These are phyloP conservation scores for Hypocrella siamensis DNA, from an alignment of 2,329 filamentous ascomycete species.

Conservation along the genomic window DNA sequence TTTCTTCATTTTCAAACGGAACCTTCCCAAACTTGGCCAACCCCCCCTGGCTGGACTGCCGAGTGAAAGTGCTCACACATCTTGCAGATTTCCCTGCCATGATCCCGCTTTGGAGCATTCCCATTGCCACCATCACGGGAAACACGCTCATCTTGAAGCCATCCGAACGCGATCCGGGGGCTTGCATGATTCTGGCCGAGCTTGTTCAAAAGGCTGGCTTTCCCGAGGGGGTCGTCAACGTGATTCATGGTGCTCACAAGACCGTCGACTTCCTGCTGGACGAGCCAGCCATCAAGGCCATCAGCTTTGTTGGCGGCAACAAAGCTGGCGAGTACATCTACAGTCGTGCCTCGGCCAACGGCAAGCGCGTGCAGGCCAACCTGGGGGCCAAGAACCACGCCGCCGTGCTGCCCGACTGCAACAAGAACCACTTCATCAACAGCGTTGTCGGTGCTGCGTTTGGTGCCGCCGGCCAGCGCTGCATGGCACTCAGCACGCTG, in stretches of 20 bases:
- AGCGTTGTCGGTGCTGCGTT: slow-evolving; percentile 73
- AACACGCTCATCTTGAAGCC: slow-evolving; percentile 79
- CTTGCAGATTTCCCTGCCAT: slow-evolving; percentile 71
- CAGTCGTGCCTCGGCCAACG: slow-evolving; percentile 61
- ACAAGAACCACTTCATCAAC: slow-evolving; percentile 82
- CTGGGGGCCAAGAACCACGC: slow-evolving; percentile 82
- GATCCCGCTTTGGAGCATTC: slow-evolving; percentile 86
- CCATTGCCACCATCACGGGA: slow-evolving; percentile 67
- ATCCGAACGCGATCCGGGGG: slow-evolving; percentile 71
- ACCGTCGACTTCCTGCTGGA: slow-evolving; percentile 80
- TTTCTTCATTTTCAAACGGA: background rate
- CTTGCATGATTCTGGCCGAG: slow-evolving; percentile 73
- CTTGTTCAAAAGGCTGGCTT: slow-evolving; percentile 68
- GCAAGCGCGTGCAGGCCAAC: slow-evolving; percentile 80
- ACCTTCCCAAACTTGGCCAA: too few relatives aligned
- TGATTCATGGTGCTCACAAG: slow-evolving; percentile 66
- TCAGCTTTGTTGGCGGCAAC: slow-evolving; percentile 77
- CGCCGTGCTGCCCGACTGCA: slow-evolving; percentile 69
- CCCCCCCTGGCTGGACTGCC: too few relatives aligned
- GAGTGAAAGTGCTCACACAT: slow-evolving; percentile 6
- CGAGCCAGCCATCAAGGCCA: slow-evolving; percentile 70
- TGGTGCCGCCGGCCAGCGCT: slow-evolving; percentile 70
- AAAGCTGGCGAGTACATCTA: slow-evolving; percentile 84
- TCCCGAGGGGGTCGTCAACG: slow-evolving; percentile 66
- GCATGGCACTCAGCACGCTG: slow-evolving; percentile 73